Evolutionary conservation across 768 basidiomycete genomes (phyloP).

Genomic region (Kwoniella dendrophila): DNA sequence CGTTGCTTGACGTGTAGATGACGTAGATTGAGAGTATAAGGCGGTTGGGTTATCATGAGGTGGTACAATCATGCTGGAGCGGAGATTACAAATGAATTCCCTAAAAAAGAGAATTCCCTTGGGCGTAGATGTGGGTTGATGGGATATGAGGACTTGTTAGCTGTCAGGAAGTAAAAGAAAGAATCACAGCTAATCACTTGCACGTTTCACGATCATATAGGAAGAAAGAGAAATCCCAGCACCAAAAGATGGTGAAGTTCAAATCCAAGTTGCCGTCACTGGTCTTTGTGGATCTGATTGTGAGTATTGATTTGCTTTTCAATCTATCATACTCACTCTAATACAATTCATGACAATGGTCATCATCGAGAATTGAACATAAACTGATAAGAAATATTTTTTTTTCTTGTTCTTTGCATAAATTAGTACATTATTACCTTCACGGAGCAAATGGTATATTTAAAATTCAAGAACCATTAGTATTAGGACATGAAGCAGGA

Average conservation of each 20-base stretch:
- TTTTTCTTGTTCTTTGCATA: neutral
- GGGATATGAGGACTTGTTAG: too few species aligned
- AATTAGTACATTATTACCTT: constrained; percentile 81
- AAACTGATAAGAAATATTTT: neutral
- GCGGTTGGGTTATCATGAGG: too few species aligned
- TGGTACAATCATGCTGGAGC: too few species aligned
- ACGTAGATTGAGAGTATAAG: too few species aligned
- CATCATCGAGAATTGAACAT: too few species aligned
- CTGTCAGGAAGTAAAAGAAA: neutral
- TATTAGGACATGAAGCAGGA: constrained; percentile 92
- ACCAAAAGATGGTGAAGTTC: constrained; percentile 72
- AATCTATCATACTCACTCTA: neutral
- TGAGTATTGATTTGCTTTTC: constrained; percentile 33
- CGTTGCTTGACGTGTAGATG: neutral
- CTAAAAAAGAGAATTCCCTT: too few species aligned
- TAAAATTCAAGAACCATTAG: constrained; percentile 77
- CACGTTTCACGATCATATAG: constrained; percentile 26
- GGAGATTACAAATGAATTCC: too few species aligned
- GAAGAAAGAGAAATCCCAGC: constrained; percentile 71
- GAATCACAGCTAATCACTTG: neutral
- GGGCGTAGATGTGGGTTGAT: too few species aligned
- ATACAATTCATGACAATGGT: too few species aligned
- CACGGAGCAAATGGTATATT: constrained; percentile 93
- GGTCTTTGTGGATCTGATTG: constrained; percentile 77
- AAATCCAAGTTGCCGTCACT: constrained; percentile 77